Percentiles rank a stretch among this genome's conserved stretches.
Evolutionary conservation across 2,329 filamentous ascomycete species (phyloP).

Genomic region (Clarireedia monteithiana): DNA sequence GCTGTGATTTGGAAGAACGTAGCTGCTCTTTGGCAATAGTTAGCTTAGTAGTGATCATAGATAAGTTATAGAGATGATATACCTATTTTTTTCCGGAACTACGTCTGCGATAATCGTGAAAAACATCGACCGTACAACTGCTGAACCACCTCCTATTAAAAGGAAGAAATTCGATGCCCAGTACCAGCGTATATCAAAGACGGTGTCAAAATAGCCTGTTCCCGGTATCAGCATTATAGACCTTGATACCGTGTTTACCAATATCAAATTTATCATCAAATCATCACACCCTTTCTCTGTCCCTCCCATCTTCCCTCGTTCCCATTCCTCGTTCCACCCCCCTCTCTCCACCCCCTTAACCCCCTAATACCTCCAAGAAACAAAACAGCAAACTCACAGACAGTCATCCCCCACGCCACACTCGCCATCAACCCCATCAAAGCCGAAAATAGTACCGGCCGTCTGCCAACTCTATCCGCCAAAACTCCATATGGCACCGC

Average conservation of each 20-base stretch:
- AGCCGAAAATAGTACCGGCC: slow-evolving; percentile 7
- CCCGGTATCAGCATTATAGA: background rate
- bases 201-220: slow-evolving; percentile 5
- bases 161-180: slow-evolving; percentile 25
- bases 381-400: slow-evolving; percentile 1
- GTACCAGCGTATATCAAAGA: slow-evolving; percentile 22
- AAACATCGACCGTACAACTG: slow-evolving; percentile 25
- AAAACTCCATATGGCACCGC: slow-evolving; percentile 16
- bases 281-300: background rate
- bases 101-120: slow-evolving; percentile 31
- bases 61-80: background rate
- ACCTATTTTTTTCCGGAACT: slow-evolving; percentile 27
- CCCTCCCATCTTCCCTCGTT: background rate
- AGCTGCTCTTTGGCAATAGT: slow-evolving; percentile 23
- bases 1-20: slow-evolving; percentile 26
- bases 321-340: background rate
- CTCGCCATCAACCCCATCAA: slow-evolving; percentile 9
- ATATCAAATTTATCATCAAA: background rate
- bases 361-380: background rate
- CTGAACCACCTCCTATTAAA: slow-evolving; percentile 29
- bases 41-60: background rate
- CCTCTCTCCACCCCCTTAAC: background rate
- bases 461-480: slow-evolving; percentile 15
- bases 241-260: background rate
- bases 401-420: slow-evolving; percentile 10